phyloP scores from a whole-genome alignment of 495 filamentous ascomycete genomes.

The Recurvomyces mirabilis region DNA sequence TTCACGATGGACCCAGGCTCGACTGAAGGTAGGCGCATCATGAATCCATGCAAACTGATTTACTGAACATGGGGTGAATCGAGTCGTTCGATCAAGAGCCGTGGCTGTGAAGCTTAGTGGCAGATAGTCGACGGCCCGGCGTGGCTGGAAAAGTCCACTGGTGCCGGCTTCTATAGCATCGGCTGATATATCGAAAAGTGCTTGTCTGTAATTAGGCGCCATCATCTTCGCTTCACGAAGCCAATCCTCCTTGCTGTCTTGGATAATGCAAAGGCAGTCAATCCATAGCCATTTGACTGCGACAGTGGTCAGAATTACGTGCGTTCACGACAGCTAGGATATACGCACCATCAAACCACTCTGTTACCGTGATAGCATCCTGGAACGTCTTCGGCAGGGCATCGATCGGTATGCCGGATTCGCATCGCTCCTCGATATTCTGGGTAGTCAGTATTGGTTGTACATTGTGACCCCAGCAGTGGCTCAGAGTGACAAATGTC shows the following conservation, averaged over 20 bases:
- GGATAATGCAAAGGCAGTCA: constrained; percentile 10
- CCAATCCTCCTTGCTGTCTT: constrained; percentile 3
- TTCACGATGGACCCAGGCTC: not conserved
- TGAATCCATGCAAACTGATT: not conserved
- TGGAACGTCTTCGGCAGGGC: not conserved
- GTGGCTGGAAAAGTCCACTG: not conserved
- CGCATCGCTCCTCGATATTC: not conserved
- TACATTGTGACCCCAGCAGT: not conserved
- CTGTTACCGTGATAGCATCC: not conserved
- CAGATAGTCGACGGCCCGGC: not conserved
- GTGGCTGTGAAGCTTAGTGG: not conserved
- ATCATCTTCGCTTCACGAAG: not conserved
- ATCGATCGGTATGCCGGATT: not conserved
- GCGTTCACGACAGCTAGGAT: too few species aligned
- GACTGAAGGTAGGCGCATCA: not conserved
- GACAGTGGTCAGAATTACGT: too few species aligned
- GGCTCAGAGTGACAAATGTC: not conserved
- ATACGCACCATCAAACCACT: not conserved
- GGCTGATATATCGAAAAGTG: not conserved
- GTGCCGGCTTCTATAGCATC: not conserved
- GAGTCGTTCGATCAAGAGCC: not conserved
- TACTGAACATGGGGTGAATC: not conserved
- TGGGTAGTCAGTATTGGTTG: not conserved
- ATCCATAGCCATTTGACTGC: constrained; percentile 7
- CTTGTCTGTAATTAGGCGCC: not conserved